These are phyloP conservation scores for Suillus sp. DNA, from an alignment of 768 basidiomycete genomes.

Conservation along the genomic window DNA sequence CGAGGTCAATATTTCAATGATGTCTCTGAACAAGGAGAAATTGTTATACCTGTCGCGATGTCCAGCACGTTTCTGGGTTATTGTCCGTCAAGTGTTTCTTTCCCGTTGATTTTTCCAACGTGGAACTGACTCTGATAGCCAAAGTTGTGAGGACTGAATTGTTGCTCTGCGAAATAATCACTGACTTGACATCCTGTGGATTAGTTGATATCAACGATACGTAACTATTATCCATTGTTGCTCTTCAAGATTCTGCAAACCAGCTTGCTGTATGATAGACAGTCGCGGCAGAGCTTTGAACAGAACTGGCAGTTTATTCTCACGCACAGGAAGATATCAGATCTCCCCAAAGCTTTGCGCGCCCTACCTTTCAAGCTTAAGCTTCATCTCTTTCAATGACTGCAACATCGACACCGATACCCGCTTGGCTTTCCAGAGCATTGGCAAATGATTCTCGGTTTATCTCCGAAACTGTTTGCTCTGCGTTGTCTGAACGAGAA, in stretches of 20 bases:
- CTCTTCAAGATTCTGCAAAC: constrained; percentile 1
- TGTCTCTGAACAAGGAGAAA: constrained; percentile 5
- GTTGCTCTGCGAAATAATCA: constrained; percentile 44
- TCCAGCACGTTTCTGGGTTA: constrained; percentile 83
- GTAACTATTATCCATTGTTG: constrained; percentile 27
- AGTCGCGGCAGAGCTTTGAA: neutral
- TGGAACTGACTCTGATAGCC: constrained; percentile 70
- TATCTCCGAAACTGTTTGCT: constrained; percentile 30
- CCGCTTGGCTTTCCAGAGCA: constrained; percentile 7
- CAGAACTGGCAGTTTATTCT: neutral
- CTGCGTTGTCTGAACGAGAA: constrained; percentile 41
- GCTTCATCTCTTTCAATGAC: constrained; percentile 4
- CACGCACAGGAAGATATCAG: constrained; percentile 1
- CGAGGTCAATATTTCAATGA: constrained; percentile 10
- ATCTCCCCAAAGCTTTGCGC: neutral
- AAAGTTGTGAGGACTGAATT: constrained; percentile 11
- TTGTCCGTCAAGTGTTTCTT: constrained; percentile 73
- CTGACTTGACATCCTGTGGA: constrained; percentile 31
- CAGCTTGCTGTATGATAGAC: neutral
- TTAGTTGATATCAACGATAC: constrained; percentile 21
- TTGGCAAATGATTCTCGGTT: neutral
- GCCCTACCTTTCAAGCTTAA: no score
- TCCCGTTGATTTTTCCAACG: constrained; percentile 69
- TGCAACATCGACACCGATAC: neutral
- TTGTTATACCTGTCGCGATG: constrained; percentile 66